These are phyloP conservation scores for Tetrahymena thermophila DNA, from an alignment of 73 alveolate species.

Conservation along the genomic window DNA sequence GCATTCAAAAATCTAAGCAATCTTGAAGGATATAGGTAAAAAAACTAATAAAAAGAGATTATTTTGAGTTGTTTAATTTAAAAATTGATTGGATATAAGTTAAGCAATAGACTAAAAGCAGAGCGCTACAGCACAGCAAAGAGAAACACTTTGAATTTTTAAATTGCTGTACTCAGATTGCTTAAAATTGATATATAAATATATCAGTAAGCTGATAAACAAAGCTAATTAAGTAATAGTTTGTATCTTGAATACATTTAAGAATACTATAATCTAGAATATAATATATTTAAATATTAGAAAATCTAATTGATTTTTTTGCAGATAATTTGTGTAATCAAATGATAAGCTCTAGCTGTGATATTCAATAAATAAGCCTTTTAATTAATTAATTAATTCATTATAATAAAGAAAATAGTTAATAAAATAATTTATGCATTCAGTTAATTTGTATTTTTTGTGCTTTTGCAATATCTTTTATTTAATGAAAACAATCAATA, in stretches of 20 bases:
- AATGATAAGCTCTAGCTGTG: background rate
- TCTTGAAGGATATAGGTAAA: background rate
- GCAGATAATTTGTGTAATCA: background rate
- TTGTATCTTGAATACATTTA: background rate
- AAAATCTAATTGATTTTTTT: background rate
- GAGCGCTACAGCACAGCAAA: background rate
- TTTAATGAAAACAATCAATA: too few species aligned
- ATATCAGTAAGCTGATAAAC: background rate
- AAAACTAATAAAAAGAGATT: background rate
- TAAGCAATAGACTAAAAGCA: background rate
- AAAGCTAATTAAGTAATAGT: too few species aligned
- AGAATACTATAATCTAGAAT: background rate
- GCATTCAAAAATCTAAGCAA: background rate
- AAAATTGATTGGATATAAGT: background rate
- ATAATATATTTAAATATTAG: too few species aligned
- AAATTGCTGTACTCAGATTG: background rate
- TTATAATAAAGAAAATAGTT: too few species aligned
- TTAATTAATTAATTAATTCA: too few species aligned
- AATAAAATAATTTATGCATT: too few species aligned
- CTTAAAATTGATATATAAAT: too few species aligned
- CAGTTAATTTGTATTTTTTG: background rate
- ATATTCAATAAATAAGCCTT: background rate
- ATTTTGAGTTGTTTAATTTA: background rate
- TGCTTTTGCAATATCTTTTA: too few species aligned
- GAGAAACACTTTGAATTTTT: background rate